These are phyloP conservation scores for Talaromyces liani DNA, from an alignment of 495 filamentous ascomycete genomes.

Conservation along the genomic window DNA sequence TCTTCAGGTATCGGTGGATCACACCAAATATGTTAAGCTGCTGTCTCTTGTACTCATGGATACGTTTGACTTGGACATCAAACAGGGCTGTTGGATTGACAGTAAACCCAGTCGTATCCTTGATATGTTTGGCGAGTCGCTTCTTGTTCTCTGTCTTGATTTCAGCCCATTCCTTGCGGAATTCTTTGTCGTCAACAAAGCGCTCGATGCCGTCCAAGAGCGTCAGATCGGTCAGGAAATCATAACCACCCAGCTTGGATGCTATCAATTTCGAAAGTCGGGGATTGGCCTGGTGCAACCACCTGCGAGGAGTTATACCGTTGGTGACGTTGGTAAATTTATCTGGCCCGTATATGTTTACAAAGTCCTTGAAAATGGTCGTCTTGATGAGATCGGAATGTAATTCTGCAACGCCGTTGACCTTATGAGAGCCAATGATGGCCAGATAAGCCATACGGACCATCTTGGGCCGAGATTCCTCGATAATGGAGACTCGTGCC, in stretches of 20 bases:
- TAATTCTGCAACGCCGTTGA: conserved; percentile 95
- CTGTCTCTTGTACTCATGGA: conserved; percentile 99
- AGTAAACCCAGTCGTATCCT: conserved; percentile 63
- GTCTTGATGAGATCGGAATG: conserved; percentile 96
- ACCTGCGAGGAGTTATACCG: conserved; percentile 88
- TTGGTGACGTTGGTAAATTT: conserved; percentile 99
- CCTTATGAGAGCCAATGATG: conserved; percentile 96
- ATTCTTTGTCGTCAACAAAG: conserved; percentile 74
- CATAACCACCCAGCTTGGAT: conserved; percentile 73
- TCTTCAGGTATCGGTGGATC: conserved; percentile 85
- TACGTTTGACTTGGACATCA: conserved; percentile 96
- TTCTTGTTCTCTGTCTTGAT: conserved; percentile 79
- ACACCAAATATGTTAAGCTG: conserved; percentile 98
- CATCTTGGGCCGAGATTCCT: conserved; percentile 97
- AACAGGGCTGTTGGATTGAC: conserved; percentile 88
- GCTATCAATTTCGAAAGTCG: conserved; percentile 86
- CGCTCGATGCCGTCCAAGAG: conserved; percentile 75
- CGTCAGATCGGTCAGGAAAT: conserved; percentile 83
- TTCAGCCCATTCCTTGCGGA: conserved; percentile 84
- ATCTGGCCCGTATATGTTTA: conserved; percentile 84
- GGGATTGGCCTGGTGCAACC: conserved; percentile 97
- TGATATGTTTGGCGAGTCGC: conserved; percentile 83
- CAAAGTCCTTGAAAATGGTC: conserved; percentile 99
- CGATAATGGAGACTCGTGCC: conserved; percentile 83
- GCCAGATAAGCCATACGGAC: conserved; percentile 94